Evolutionary conservation across 139 green algal species (phyloP), one percentile per base, ranked within the genome.

Genomic region (Raphidocelis subcapitata): DNA sequence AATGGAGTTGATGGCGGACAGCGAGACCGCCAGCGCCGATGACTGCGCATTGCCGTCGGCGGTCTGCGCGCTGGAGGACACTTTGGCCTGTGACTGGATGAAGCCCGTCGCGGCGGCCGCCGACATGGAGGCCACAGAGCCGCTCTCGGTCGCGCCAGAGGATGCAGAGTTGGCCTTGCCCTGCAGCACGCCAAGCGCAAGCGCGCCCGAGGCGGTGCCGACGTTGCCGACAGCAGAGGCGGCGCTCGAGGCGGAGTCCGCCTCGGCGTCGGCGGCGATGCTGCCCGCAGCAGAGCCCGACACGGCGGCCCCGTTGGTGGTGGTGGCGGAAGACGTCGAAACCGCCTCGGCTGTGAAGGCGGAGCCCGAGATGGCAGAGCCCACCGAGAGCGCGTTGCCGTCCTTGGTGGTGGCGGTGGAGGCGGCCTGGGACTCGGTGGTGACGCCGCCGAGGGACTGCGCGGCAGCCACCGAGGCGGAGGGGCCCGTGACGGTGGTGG

Each of bases 131-230:
- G 60, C 70, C 18, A 52, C 70, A 31, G 61, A 65, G 15, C 70
- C 70, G 1, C 23, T 26, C 33, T 69, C 60, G 26, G 70, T 65
- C 24, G 46, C 62, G 21, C 59, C 41, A 33, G 24, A 46, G 21
- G 70, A 69, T 24, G 70, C 70, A 24, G 62, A 49, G 18, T 49
- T 77, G 0, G 70, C 31, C 70, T 77, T 77, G n/a, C 70, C 70
- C 70, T 77, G 61, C 3, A 77, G 32, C 0, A 55, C 31, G 44
- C 70, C 70, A 2, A 77, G 32, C 10, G 28, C 46, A 28, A 57
- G 64, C 32, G 59, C 70, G 46, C 61, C 46, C 15, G 70, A 49
- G 15, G 47, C 70, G 16, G 70, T 63, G 1, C 59, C 70, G 2
- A 52, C 60, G 47, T 77, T 77, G 29, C 70, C 70, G 33, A 60